These are phyloP conservation scores for Xylariales sp. DNA, from an alignment of 2,329 filamentous ascomycete genomes.

Conservation along the genomic window DNA sequence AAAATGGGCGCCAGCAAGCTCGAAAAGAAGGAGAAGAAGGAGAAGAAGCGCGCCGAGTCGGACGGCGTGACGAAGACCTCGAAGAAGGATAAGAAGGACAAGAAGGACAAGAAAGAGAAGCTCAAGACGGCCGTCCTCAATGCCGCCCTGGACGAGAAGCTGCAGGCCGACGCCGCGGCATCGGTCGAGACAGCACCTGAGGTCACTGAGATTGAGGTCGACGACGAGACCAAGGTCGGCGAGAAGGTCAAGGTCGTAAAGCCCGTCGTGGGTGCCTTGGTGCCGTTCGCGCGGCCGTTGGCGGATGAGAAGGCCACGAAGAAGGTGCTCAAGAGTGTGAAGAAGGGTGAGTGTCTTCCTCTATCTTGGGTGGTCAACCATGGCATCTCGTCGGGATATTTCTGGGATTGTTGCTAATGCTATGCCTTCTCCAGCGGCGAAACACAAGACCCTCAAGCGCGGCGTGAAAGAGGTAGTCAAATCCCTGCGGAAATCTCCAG, in stretches of 20 bases:
- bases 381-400: too few relatives aligned
- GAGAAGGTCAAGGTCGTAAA: constrained; percentile 37
- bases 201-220: constrained; percentile 39
- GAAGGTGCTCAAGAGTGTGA: constrained; percentile 54
- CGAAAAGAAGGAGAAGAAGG: constrained; percentile 47
- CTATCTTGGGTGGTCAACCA: too few relatives aligned
- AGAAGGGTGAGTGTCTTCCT: constrained; percentile 50
- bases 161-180: constrained; percentile 51
- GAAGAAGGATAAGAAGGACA: constrained; percentile 61
- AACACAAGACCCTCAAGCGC: constrained; percentile 91
- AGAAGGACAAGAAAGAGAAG: constrained; percentile 69
- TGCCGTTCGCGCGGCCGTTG: constrained; percentile 79
- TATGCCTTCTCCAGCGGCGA: constrained; percentile 62
- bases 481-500: constrained; percentile 85
- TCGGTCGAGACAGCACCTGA: constrained; percentile 34
- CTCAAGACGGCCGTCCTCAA: constrained; percentile 49
- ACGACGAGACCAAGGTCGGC: constrained; percentile 38
- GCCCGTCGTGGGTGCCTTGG: constrained; percentile 55
- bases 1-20: constrained; percentile 29
- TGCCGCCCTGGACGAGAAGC: constrained; percentile 60
- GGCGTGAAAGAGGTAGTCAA: constrained; percentile 99
- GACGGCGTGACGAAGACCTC: constrained; percentile 51
- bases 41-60: constrained; percentile 51
- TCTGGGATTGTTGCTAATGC: constrained; percentile 17
- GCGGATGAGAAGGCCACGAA: constrained; percentile 72